Conservation (phyloP, 495 filamentous ascomycete genomes). For the Penicillium riverlandense region DNA sequence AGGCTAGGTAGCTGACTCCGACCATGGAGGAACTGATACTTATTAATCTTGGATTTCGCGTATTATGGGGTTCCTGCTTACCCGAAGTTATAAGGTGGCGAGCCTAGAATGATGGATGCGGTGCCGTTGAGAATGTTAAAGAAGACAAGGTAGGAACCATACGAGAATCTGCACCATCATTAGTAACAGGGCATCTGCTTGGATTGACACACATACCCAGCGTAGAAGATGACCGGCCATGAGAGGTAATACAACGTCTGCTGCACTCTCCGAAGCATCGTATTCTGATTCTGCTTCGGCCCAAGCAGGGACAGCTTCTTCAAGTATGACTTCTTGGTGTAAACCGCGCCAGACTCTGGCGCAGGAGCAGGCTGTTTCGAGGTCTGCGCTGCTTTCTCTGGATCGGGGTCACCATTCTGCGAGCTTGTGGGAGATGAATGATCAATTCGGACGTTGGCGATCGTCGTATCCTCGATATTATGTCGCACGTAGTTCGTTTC, state of each 20-base stretch:
- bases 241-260: constrained; percentile 38
- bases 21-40: constrained; percentile 46
- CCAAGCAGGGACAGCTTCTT: constrained; percentile 47
- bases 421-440: constrained; percentile 4
- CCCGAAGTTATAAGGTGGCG: constrained; percentile 49
- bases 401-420: constrained; percentile 4
- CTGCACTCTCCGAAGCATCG: constrained; percentile 37
- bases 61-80: constrained; percentile 10
- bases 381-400: constrained; percentile 13
- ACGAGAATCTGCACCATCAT: constrained; percentile 40
- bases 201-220: constrained; percentile 30
- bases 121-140: constrained; percentile 65
- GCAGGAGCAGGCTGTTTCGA: constrained; percentile 4
- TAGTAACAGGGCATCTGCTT: background rate
- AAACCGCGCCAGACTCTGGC: constrained; percentile 15
- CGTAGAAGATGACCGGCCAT: constrained; percentile 60
- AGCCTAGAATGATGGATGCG: constrained; percentile 51
- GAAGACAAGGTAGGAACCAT: constrained; percentile 56
- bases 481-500: constrained; percentile 56
- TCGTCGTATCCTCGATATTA: constrained; percentile 1
- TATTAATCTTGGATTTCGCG: background rate
- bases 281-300: constrained; percentile 41
- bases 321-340: constrained; percentile 37
- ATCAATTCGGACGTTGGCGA: constrained; percentile 3
- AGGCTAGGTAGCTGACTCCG: constrained; percentile 53